A percentile compares a stretch with the other conserved stretches of the same genome.
Evolutionary conservation across 2,329 filamentous ascomycete genomes (phyloP).

Genomic region (Ophiostoma sp.): DNA sequence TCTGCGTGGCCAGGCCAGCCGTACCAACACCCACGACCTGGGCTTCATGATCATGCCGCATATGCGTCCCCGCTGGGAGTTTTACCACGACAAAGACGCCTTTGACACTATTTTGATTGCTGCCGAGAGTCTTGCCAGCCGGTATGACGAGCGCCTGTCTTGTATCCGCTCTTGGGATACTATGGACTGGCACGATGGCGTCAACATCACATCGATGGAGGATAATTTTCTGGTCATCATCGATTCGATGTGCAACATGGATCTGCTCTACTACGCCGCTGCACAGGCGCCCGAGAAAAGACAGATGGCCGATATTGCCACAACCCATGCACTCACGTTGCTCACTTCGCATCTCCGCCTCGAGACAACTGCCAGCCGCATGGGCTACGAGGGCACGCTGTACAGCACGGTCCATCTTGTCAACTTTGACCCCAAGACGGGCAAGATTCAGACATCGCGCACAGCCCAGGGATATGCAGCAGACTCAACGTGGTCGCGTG

Average conservation of each 20-base stretch:
- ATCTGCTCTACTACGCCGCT: background rate
- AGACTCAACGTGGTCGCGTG: background rate
- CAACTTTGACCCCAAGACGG: background rate
- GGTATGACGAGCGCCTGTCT: background rate
- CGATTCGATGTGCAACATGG: conserved; percentile 4
- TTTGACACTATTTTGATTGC: background rate
- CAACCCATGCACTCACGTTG: background rate
- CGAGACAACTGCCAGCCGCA: background rate
- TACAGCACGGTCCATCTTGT: background rate
- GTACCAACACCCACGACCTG: background rate
- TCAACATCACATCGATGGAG: background rate
- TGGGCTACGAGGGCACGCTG: background rate
- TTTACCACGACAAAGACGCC: background rate
- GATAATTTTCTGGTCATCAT: conserved; percentile 1
- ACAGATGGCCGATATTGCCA: background rate
- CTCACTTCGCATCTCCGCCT: background rate
- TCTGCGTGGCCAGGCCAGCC: background rate
- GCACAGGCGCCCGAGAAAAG: background rate
- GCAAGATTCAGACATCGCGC: background rate
- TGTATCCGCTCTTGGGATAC: background rate
- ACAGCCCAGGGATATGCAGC: background rate
- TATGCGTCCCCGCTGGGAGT: background rate
- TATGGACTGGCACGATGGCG: conserved; percentile 3
- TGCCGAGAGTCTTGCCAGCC: background rate
- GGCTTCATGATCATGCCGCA: conserved; percentile 10